Percentiles rank a stretch among this genome's conserved stretches.
phyloP scores from a whole-genome alignment of 805 yeast species.

The Candida morakotiae region DNA sequence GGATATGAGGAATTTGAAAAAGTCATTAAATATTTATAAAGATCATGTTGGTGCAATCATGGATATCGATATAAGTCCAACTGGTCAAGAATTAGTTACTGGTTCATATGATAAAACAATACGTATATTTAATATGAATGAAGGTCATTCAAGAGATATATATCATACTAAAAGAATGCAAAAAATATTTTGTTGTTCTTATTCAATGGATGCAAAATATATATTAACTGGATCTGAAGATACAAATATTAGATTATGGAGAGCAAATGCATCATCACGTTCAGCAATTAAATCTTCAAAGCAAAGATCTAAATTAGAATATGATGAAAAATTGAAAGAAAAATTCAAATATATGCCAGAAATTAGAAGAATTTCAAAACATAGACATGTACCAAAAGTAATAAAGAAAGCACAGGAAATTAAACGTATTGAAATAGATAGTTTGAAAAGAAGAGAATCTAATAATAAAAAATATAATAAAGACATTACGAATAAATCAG shows the following conservation, averaged over 20 bases:
- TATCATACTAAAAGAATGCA: constrained; percentile 99
- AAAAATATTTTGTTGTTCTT: constrained; percentile 78
- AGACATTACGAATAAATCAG: constrained; percentile 56
- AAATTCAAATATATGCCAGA: constrained; percentile 96
- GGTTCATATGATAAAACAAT: constrained; percentile 94
- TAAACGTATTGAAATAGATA: constrained; percentile 67
- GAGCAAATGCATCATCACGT: constrained; percentile 82
- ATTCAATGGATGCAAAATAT: constrained; percentile 85
- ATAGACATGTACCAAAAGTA: constrained; percentile 85
- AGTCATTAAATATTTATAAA: constrained; percentile 80
- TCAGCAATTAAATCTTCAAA: constrained; percentile 75
- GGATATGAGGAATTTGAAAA: constrained; percentile 90
- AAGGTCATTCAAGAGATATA: constrained; percentile 92
- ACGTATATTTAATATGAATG: constrained; percentile 67
- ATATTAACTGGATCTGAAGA: constrained; percentile 92
- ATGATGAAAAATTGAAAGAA: constrained; percentile 87
- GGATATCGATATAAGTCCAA: constrained; percentile 93
- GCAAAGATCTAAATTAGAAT: constrained; percentile 79
- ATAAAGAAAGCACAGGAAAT: constrained; percentile 88
- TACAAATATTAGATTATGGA: constrained; percentile 92
- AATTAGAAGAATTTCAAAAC: constrained; percentile 81
- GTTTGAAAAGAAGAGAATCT: constrained; percentile 75
- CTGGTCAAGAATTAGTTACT: constrained; percentile 93
- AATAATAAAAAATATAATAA: constrained; percentile 79
- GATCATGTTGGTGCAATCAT: constrained; percentile 96